These are phyloP conservation scores for Yarrowia galli DNA, from an alignment of 1,139 yeast species.

Conservation along the genomic window DNA sequence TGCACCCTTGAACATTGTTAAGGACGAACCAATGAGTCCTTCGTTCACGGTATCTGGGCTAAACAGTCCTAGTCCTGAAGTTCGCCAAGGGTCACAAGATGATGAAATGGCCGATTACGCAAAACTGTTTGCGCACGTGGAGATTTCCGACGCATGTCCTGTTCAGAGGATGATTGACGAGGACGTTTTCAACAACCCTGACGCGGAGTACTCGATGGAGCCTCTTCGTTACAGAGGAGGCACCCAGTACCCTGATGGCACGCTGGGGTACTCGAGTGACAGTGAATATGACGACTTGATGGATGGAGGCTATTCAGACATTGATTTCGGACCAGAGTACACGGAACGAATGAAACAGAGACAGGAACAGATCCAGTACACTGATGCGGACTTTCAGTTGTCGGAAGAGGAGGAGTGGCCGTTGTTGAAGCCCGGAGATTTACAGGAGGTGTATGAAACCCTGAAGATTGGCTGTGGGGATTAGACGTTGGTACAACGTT, in stretches of 20 bases:
- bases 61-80: background rate
- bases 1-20: background rate
- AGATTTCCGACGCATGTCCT: background rate
- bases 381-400: background rate
- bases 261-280: background rate
- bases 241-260: slow-evolving; percentile 1
- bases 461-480: background rate
- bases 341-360: background rate
- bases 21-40: background rate
- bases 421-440: background rate
- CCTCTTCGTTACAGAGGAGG: background rate
- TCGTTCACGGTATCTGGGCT: too few species aligned
- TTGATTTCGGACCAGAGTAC: background rate
- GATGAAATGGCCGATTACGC: background rate
- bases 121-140: background rate
- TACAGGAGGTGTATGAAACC: background rate
- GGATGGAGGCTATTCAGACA: background rate
- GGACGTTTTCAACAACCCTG: background rate
- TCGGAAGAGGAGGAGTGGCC: background rate
- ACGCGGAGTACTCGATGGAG: background rate
- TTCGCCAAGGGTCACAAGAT: too few species aligned
- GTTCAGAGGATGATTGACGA: background rate
- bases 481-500: too few species aligned
- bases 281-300: background rate
- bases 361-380: background rate